Percentiles rank a stretch among this genome's conserved stretches.
Conservation (phyloP, 1,284 basidiomycete species). For the Sporisorium exsertum region DNA sequence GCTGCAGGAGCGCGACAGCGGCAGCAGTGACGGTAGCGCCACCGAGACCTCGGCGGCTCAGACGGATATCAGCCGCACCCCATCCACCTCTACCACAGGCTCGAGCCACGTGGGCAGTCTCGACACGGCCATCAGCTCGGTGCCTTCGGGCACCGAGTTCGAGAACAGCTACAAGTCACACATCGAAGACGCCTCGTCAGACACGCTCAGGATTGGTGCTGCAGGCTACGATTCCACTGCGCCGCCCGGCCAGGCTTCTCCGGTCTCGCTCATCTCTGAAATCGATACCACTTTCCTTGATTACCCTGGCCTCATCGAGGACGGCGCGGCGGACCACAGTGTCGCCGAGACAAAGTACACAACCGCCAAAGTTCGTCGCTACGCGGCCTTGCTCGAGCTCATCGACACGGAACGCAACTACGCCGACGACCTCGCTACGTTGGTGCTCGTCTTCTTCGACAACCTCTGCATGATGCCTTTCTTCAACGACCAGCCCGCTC, state of each 20-base stretch:
- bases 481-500: slow-evolving; percentile 59
- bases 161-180: slow-evolving; percentile 39
- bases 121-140: slow-evolving; percentile 54
- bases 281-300: slow-evolving; percentile 18
- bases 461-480: slow-evolving; percentile 62
- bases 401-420: slow-evolving; percentile 67
- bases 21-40: slow-evolving; percentile 22
- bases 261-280: slow-evolving; percentile 39
- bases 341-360: slow-evolving; percentile 28
- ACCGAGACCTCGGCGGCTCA: slow-evolving; percentile 35
- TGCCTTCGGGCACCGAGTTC: slow-evolving; percentile 35
- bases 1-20: slow-evolving; percentile 24
- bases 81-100: slow-evolving; percentile 61
- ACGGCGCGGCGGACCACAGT: slow-evolving; percentile 12
- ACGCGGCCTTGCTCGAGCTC: slow-evolving; percentile 64
- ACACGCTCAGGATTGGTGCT: slow-evolving; percentile 34
- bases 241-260: slow-evolving; percentile 28
- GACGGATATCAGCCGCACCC: slow-evolving; percentile 64
- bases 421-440: slow-evolving; percentile 61
- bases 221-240: slow-evolving; percentile 18
- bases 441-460: slow-evolving; percentile 65
- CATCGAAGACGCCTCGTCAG: slow-evolving; percentile 32
- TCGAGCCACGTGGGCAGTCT: slow-evolving; percentile 50
- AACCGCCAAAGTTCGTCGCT: slow-evolving; percentile 46
- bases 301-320: slow-evolving; percentile 12